Percentiles rank a stretch among this genome's conserved stretches.
Evolutionary conservation across 495 filamentous ascomycete genomes (phyloP).

Genomic region (Penicillium dipodomyicola): DNA sequence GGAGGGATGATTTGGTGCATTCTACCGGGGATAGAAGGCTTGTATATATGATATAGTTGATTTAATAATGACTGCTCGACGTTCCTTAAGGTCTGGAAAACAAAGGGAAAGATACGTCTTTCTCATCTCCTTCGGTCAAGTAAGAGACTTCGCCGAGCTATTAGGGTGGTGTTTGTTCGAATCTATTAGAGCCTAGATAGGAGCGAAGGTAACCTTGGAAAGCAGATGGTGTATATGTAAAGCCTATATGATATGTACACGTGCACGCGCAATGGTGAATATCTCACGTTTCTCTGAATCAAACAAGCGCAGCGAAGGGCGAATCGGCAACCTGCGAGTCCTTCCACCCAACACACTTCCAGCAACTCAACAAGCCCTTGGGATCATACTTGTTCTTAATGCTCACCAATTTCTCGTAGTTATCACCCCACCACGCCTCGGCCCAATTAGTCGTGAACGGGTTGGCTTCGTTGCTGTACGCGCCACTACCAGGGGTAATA

Average conservation of each 20-base stretch:
- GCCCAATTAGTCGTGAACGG: slow-evolving; percentile 44
- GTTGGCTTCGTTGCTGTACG: slow-evolving; percentile 50
- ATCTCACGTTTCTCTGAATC: not conserved
- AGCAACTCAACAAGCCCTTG: not conserved
- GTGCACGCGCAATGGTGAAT: not conserved
- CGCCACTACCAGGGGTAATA: slow-evolving; percentile 42
- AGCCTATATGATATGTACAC: not conserved
- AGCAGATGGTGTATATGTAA: not conserved
- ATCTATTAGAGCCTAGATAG: too few species aligned
- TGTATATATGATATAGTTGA: slow-evolving; percentile 32
- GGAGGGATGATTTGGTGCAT: slow-evolving; percentile 23
- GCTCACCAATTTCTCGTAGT: not conserved
- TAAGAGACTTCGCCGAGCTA: too few species aligned
- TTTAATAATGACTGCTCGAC: not conserved
- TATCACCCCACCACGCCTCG: slow-evolving; percentile 28
- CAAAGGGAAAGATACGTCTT: too few species aligned
- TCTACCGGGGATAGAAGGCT: slow-evolving; percentile 26
- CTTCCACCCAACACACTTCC: not conserved
- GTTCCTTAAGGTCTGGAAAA: not conserved
- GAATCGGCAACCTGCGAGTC: not conserved
- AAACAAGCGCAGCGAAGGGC: not conserved
- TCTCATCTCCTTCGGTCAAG: too few species aligned
- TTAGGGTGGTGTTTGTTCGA: too few species aligned
- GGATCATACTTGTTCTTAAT: not conserved
- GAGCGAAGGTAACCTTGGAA: too few species aligned